These are phyloP conservation scores for Aspergillus indologenus DNA, from an alignment of 495 filamentous ascomycete species.

Conservation along the genomic window DNA sequence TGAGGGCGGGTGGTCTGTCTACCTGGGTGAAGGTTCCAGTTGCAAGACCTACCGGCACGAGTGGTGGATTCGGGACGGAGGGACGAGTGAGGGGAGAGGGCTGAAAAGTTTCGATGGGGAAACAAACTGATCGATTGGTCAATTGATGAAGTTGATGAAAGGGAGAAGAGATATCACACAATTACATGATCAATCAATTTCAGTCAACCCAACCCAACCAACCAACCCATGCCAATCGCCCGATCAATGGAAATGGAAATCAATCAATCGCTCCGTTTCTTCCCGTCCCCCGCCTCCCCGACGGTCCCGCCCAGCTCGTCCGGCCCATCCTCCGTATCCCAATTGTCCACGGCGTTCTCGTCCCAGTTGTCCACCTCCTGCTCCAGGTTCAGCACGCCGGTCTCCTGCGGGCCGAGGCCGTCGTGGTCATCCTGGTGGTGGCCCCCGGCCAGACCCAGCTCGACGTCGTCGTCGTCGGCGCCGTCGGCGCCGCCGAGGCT, in stretches of 20 bases:
- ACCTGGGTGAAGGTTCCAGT: too few species aligned
- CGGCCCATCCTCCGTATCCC: constrained; percentile 60
- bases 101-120: too few species aligned
- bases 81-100: too few species aligned
- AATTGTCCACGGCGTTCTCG: constrained; percentile 71
- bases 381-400: constrained; percentile 55
- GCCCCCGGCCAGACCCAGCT: constrained; percentile 50
- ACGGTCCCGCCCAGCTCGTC: constrained; percentile 11
- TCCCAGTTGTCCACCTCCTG: constrained; percentile 82
- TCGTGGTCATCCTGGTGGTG: constrained; percentile 56
- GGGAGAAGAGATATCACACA: too few species aligned
- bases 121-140: too few species aligned
- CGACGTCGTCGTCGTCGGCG: constrained; percentile 51
- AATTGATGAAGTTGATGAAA: too few species aligned
- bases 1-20: too few species aligned
- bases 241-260: too few species aligned
- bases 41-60: too few species aligned
- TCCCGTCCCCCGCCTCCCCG: constrained; percentile 7
- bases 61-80: too few species aligned
- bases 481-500: constrained; percentile 53
- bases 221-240: too few species aligned
- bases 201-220: too few species aligned
- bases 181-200: constrained; percentile 4
- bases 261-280: constrained; percentile 27
- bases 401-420: constrained; percentile 56